Percentiles rank a stretch among this genome's conserved stretches.
These are phyloP conservation scores for Auriscalpium orientale DNA, from an alignment of 768 basidiomycete species.

Conservation along the genomic window DNA sequence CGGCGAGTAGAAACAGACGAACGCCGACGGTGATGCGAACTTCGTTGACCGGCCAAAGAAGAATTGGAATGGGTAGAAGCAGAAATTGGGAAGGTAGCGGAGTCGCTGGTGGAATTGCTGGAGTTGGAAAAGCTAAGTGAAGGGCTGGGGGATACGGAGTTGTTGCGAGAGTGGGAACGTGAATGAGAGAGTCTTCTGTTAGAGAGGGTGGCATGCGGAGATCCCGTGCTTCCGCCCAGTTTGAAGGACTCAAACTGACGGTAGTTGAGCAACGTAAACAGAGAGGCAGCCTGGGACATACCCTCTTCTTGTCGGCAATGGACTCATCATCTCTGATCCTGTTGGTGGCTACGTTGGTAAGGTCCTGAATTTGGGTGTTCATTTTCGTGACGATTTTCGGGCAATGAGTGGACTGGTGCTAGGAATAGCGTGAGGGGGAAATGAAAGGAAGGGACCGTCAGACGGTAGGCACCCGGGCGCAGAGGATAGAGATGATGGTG, in stretches of 20 bases:
- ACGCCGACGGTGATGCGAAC: conserved; percentile 77
- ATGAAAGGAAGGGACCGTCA: conserved; percentile 30
- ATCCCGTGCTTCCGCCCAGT: conserved; percentile 39
- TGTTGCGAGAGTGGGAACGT: conserved; percentile 69
- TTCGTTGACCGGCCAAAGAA: conserved; percentile 40
- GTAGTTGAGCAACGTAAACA: neutral
- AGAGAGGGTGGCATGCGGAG: conserved; percentile 29
- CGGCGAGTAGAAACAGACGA: conserved; percentile 85
- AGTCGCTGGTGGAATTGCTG: neutral
- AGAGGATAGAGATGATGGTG: conserved; percentile 20
- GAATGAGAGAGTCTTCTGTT: conserved; percentile 42
- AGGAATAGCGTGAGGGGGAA: conserved; percentile 28
- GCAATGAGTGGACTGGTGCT: conserved; percentile 29
- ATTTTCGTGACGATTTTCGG: conserved; percentile 16
- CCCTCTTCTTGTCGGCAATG: conserved; percentile 36
- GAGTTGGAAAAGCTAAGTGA: conserved; percentile 22
- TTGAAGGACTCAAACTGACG: conserved; percentile 66
- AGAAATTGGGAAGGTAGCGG: conserved; percentile 30
- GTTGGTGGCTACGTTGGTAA: conserved; percentile 20
- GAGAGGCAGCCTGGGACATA: conserved; percentile 16
- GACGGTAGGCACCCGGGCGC: conserved; percentile 7
- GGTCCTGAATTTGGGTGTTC: conserved; percentile 31
- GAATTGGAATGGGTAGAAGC: conserved; percentile 28
- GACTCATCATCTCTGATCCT: conserved; percentile 26
- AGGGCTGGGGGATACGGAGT: conserved; percentile 32